A percentile compares a stretch with the other conserved stretches of the same genome.
phyloP scores from a whole-genome alignment of 331 rosid species.

The Quercus lobata region DNA sequence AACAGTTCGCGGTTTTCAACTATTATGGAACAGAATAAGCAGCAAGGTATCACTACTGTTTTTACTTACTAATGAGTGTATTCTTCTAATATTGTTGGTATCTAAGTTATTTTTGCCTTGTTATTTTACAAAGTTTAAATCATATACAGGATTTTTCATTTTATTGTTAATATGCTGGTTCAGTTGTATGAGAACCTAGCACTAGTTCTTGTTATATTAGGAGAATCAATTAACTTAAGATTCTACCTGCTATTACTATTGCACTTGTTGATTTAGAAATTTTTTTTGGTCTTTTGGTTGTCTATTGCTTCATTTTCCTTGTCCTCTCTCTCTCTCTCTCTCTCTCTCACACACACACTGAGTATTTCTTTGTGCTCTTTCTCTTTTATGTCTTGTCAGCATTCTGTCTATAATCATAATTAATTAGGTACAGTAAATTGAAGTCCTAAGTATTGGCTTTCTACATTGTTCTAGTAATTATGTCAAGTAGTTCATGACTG shows the following conservation, averaged over 20 bases:
- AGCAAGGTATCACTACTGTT: constrained; percentile 50
- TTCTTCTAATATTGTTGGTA: background rate
- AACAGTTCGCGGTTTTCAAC: constrained; percentile 48
- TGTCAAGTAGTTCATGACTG: background rate
- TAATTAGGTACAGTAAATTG: too few relatives aligned
- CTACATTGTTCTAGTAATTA: too few relatives aligned
- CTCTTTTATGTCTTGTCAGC: background rate
- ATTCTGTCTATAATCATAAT: too few relatives aligned
- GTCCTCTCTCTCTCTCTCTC: background rate
- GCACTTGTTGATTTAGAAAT: background rate
- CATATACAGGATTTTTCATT: background rate
- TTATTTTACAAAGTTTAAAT: background rate
- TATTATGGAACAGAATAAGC: constrained; percentile 73
- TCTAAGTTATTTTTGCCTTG: background rate
- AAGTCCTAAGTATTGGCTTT: too few relatives aligned
- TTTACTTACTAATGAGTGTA: background rate
- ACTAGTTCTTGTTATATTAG: background rate
- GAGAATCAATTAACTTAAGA: background rate
- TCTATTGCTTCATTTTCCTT: background rate
- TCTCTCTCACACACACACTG: background rate
- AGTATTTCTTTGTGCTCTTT: background rate
- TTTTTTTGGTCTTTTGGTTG: background rate
- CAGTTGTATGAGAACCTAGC: background rate
- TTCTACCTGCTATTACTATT: background rate
- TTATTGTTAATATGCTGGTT: background rate